Evolutionary conservation across 345 rosid genomes (phyloP), one percentile per base, ranked within the genome.

Genomic region (Bruguiera parviflora): DNA sequence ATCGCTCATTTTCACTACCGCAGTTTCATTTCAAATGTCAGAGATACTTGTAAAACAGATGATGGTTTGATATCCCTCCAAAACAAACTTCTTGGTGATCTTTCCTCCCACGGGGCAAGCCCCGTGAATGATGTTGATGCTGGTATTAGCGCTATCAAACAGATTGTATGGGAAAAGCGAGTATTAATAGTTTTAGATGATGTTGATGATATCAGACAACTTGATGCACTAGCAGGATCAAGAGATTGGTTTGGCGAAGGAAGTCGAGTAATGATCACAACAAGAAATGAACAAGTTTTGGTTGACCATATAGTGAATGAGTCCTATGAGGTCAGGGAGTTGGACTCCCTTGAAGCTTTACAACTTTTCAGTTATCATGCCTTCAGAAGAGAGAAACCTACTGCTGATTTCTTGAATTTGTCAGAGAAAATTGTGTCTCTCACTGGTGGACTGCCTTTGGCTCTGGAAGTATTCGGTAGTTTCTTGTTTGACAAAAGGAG

Each of bases 381-480:
- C 29, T 64, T 89, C 1, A 56, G 85, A 65, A 85, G 79, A 58
- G 86, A 79, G 64, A 71, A 80, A 20, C 98, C 94, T 21, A 53
- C 79, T 4, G 37, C 69, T 0, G 71, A 61, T 25, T 71, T 80
- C 13, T 2, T 69, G n/a, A 59, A 58, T 0, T 27, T 81, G 43
- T 76, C 96, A 6, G 56, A 79, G 64, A 20, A 84, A 70, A 77
- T 88, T 66, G 85, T 89, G 46, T 10, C 58, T 35, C 78, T 78
- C 5, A 68, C 91, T 0, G 92, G 89, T 15, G 32, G 35, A 6
- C 68, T 92, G 15, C 98, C 96, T 4, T 73, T 92, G 66, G 92
- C 94, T 15, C 3, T 92, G 18, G 86, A 89, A 81, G 96, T 92
- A 2, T 84, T 89, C 75, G 98, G 94, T 15, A 79, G 89, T 11